Percentiles rank a stretch among this genome's conserved stretches.
Evolutionary conservation across 2,329 filamentous ascomycete genomes (phyloP).

Genomic region (Coniochaeta sp.): DNA sequence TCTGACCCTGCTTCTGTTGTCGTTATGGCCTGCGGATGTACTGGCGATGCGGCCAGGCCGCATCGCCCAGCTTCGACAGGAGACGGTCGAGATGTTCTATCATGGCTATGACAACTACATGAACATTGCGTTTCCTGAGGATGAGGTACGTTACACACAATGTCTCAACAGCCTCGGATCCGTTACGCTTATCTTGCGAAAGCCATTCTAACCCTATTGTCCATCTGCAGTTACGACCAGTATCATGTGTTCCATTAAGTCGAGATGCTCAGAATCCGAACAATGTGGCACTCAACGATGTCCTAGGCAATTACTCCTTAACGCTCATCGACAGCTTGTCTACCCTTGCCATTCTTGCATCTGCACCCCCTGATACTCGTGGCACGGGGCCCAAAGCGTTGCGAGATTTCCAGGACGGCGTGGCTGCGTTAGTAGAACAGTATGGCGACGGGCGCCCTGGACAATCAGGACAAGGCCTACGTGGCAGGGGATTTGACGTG

Average conservation of each 20-base stretch:
- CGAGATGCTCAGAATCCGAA: constrained; percentile 73
- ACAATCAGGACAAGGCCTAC: constrained; percentile 58
- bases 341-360: constrained; percentile 86
- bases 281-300: constrained; percentile 87
- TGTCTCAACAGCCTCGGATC: neutral
- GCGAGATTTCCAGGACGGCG: constrained; percentile 70
- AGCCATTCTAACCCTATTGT: constrained; percentile 7
- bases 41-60: constrained; percentile 47
- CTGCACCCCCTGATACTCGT: constrained; percentile 50
- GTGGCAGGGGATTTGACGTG: constrained; percentile 79
- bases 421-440: constrained; percentile 66
- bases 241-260: constrained; percentile 77
- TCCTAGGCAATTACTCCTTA: constrained; percentile 92
- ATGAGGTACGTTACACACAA: constrained; percentile 52
- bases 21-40: constrained; percentile 29
- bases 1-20: constrained; percentile 19
- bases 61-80: constrained; percentile 47
- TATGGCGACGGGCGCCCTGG: constrained; percentile 80
- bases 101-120: constrained; percentile 97
- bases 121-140: constrained; percentile 87
- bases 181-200: neutral
- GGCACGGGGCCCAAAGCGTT: constrained; percentile 54
- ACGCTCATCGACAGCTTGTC: constrained; percentile 94
- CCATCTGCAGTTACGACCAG: constrained; percentile 61
- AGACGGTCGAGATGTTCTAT: constrained; percentile 79